Conservation (phyloP, 148 eudicot species). For the Vaccinium darrowii region DNA sequence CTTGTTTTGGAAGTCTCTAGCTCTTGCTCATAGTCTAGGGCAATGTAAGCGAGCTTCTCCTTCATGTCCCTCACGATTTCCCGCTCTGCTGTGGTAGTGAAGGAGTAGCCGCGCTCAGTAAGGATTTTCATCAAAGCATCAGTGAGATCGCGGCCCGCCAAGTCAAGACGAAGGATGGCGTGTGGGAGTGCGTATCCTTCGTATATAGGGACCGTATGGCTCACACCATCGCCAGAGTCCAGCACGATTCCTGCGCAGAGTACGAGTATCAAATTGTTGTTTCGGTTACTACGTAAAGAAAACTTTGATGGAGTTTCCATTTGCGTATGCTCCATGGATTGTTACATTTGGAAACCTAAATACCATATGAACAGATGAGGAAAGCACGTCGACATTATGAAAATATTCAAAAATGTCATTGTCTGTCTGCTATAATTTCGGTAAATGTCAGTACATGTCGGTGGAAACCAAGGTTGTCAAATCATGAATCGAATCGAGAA, state of each 20-base stretch:
- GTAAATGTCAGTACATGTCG: no score
- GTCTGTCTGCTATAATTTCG: no score
- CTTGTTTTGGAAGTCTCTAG: conserved; percentile 46
- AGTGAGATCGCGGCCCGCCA: conserved; percentile 83
- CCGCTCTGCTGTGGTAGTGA: conserved; percentile 86
- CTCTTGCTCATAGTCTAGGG: conserved; percentile 55
- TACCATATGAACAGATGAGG: no score
- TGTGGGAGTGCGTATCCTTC: conserved; percentile 84
- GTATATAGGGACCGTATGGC: conserved; percentile 82
- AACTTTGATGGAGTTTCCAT: neutral
- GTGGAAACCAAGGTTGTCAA: no score
- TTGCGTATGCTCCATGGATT: neutral
- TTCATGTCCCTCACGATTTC: conserved; percentile 84
- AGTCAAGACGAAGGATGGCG: conserved; percentile 80
- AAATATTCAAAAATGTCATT: neutral
- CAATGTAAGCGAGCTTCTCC: conserved; percentile 47
- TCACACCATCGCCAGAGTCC: conserved; percentile 91
- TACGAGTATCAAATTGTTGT: neutral
- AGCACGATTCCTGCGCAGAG: conserved; percentile 64
- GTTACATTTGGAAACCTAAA: neutral
- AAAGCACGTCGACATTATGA: neutral
- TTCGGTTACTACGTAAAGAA: neutral
- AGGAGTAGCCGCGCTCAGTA: conserved; percentile 82
- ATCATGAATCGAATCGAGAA: no score
- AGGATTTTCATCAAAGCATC: conserved; percentile 81